Base-by-base conservation (phyloP, 495 filamentous ascomycete species). In the Penicillium coprophilum region DNA sequence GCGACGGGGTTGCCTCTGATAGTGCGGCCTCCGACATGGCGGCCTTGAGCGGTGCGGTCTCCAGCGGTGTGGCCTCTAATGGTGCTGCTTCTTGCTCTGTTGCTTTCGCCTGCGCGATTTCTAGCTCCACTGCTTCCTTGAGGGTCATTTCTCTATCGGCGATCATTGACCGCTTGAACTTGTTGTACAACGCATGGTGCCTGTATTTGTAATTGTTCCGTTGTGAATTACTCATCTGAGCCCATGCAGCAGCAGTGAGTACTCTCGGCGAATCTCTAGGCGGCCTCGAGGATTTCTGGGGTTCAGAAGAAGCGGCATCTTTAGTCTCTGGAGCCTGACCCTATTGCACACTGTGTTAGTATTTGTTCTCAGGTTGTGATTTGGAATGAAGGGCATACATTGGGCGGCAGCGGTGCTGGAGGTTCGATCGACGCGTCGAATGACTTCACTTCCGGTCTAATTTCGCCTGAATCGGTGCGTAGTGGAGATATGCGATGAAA, bases 401-500 rank as follows among this genome's bases (percentile, higher is more conserved):
- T 47, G 8, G 17, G 24, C 10, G 45, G 6, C 3, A 21, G 5
- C 13, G 30, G 44, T 3, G 30, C 23, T 7, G 48, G 17, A 40
- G 49, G 23, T 23, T 51, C 15, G 2, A 6, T 40, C n/a, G 34
- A 51, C 34, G 49, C 49, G 49, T 51, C 49, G 20, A 51, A 1
- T 17, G 34, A 51, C 6, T 28, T 15, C 4, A 4, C 8, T 19
- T 31, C 27, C 7, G 23, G 39, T 28, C 31, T 41, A 10, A 11
- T 36, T 38, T 50, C 39, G 10, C 46, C 40, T 50, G 30, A 1
- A 9, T 43, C 17, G 32, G 41, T 49, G 34, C 24, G 52, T 31
- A 39, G 43, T 19, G 39, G 32, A 44, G 66, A 38, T 27, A 63
- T 61, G 44, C 39, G 56, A 39, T 71, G 64, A 34, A 74, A 74